phyloP scores from a whole-genome alignment of 2,329 filamentous ascomycete genomes.

The Aaosphaeria pasadenensis region DNA sequence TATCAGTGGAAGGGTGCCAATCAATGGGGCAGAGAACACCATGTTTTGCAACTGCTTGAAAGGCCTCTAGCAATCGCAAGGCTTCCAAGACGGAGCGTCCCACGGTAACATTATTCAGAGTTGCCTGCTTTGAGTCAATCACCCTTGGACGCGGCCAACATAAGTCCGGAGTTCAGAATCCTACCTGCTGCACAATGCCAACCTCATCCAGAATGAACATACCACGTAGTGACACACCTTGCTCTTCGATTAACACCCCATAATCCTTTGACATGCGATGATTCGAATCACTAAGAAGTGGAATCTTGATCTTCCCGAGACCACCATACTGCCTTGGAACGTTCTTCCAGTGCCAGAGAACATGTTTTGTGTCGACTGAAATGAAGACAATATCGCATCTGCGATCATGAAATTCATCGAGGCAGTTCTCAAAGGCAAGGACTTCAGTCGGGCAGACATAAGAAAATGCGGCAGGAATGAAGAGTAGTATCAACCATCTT shows the following conservation, averaged over 20 bases:
- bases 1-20: slow-evolving; percentile 18
- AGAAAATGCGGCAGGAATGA: slow-evolving; percentile 29
- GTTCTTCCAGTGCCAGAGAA: slow-evolving; percentile 28
- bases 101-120: slow-evolving; percentile 27
- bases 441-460: slow-evolving; percentile 32
- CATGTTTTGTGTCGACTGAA: slow-evolving; percentile 29
- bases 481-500: slow-evolving; percentile 28
- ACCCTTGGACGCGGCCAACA: background rate
- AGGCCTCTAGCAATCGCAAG: slow-evolving; percentile 27
- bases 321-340: slow-evolving; percentile 27
- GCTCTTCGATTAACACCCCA: slow-evolving; percentile 26
- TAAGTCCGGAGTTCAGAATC: background rate
- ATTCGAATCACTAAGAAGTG: slow-evolving; percentile 24
- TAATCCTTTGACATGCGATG: slow-evolving; percentile 27
- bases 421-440: slow-evolving; percentile 26
- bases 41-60: slow-evolving; percentile 28
- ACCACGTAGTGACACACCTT: slow-evolving; percentile 24
- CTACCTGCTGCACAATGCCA: slow-evolving; percentile 26
- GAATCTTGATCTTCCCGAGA: slow-evolving; percentile 22
- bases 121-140: slow-evolving; percentile 11
- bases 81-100: slow-evolving; percentile 29
- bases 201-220: slow-evolving; percentile 28
- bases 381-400: slow-evolving; percentile 25
- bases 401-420: slow-evolving; percentile 24
- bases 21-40: slow-evolving; percentile 29